phyloP scores from a whole-genome alignment of 1,284 basidiomycete genomes.

The Moesziomyces aphidis region DNA sequence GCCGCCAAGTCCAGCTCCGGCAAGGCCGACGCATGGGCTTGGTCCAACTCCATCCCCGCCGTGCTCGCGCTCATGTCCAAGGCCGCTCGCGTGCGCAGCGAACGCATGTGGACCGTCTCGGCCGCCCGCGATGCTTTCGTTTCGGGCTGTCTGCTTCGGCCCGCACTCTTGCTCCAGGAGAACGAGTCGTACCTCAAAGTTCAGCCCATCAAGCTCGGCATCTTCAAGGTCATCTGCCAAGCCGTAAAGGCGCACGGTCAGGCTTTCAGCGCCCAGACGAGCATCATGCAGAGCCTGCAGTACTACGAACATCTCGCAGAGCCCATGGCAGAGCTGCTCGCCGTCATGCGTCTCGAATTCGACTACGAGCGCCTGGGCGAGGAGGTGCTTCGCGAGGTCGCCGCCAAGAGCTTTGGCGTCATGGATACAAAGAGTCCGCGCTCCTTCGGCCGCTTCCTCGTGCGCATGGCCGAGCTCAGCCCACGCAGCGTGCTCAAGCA shows the following conservation, averaged over 20 bases:
- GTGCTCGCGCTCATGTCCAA: constrained; percentile 57
- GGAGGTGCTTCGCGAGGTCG: constrained; percentile 87
- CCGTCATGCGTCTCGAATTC: constrained; percentile 83
- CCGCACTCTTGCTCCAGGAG: constrained; percentile 87
- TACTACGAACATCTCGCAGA: constrained; percentile 95
- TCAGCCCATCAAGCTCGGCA: constrained; percentile 77
- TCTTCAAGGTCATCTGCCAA: constrained; percentile 89
- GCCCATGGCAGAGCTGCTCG: constrained; percentile 90
- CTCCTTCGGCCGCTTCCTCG: constrained; percentile 86
- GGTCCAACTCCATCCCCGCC: constrained; percentile 57
- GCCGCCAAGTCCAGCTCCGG: constrained; percentile 37
- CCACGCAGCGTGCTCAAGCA: constrained; percentile 90
- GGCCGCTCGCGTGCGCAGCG: constrained; percentile 53
- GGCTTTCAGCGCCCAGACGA: constrained; percentile 77
- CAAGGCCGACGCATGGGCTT: constrained; percentile 53
- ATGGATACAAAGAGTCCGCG: constrained; percentile 89
- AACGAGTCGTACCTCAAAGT: constrained; percentile 88
- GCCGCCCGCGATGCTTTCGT: constrained; percentile 62
- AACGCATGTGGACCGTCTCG: constrained; percentile 60
- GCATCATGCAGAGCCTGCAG: constrained; percentile 89
- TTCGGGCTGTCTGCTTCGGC: constrained; percentile 69
- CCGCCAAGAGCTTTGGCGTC: constrained; percentile 79
- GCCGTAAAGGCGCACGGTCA: constrained; percentile 93
- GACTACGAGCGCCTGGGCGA: constrained; percentile 90
- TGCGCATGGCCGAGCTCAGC: constrained; percentile 82